Percentiles rank a stretch among this genome's conserved stretches.
phyloP scores from a whole-genome alignment of 1,284 basidiomycete genomes.

The Erythrobasidium hasegawianum region DNA sequence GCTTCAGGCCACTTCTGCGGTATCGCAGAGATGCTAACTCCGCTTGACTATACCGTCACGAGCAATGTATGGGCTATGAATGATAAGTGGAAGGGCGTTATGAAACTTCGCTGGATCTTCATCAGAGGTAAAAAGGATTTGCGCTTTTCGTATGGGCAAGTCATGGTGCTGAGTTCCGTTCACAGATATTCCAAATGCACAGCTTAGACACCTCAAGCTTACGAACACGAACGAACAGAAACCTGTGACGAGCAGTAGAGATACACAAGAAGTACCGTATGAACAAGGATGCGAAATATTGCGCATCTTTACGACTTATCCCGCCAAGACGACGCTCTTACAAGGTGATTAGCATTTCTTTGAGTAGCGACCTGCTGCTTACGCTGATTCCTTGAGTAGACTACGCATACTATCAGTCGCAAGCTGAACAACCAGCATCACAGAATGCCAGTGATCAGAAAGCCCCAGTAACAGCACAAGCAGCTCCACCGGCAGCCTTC shows the following conservation, averaged over 20 bases:
- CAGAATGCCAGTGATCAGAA: no score
- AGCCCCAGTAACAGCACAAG: no score
- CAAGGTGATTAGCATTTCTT: slow-evolving; percentile 55
- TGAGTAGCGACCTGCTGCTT: no score
- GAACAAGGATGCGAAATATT: slow-evolving; percentile 93
- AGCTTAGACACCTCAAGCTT: slow-evolving; percentile 35
- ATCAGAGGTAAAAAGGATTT: slow-evolving; percentile 69
- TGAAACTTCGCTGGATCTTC: slow-evolving; percentile 71
- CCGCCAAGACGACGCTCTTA: slow-evolving; percentile 77
- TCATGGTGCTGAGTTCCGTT: not conserved
- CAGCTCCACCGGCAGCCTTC: no score
- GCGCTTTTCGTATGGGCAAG: slow-evolving; percentile 60
- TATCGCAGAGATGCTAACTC: slow-evolving; percentile 78
- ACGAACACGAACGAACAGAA: slow-evolving; percentile 95
- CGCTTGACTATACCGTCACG: slow-evolving; percentile 53
- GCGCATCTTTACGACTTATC: slow-evolving; percentile 85
- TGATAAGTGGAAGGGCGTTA: slow-evolving; percentile 91
- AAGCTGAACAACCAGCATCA: not conserved
- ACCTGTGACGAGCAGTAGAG: slow-evolving; percentile 88
- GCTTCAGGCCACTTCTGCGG: slow-evolving; percentile 91
- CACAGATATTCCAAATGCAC: slow-evolving; percentile 33
- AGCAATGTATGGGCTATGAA: slow-evolving; percentile 88
- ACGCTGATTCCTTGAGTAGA: not conserved
- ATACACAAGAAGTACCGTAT: slow-evolving; percentile 83
- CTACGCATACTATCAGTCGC: slow-evolving; percentile 25